Percentiles rank a stretch among this genome's conserved stretches.
Conservation (phyloP, 306 rosid species). For the Neltuma alba region DNA sequence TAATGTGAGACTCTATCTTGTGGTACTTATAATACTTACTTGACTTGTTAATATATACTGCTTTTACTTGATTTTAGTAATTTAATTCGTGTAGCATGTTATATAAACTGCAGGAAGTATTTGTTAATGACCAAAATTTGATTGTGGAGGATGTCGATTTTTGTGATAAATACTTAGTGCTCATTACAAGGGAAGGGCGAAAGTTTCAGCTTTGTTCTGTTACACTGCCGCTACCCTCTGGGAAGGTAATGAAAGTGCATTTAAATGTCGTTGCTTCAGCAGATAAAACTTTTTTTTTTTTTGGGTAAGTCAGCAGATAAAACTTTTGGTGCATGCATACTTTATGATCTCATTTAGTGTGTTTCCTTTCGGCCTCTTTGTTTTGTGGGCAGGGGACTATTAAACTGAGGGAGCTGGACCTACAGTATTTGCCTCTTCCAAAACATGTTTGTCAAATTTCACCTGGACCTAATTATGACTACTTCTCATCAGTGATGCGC, state of each 20-base stretch:
- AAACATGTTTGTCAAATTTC: constrained; percentile 80
- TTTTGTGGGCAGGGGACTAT: constrained; percentile 58
- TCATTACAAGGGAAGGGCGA: constrained; percentile 65
- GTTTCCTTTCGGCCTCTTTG: constrained; percentile 33
- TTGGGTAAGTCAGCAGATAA: constrained; percentile 15
- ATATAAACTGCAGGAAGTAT: constrained; percentile 64
- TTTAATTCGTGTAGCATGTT: constrained; percentile 28
- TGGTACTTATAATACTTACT: background rate
- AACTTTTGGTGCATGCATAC: constrained; percentile 24
- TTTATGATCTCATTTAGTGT: constrained; percentile 28
- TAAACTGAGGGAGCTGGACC: constrained; percentile 62
- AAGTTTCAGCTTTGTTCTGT: constrained; percentile 76
- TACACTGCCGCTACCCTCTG: constrained; percentile 66
- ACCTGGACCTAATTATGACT: constrained; percentile 91
- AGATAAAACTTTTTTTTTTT: constrained; percentile 30
- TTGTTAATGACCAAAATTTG: constrained; percentile 51
- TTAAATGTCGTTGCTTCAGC: constrained; percentile 29
- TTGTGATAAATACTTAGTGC: constrained; percentile 69
- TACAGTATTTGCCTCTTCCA: constrained; percentile 73
- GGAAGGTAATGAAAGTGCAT: constrained; percentile 59
- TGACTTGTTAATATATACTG: constrained; percentile 2
- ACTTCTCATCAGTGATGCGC: constrained; percentile 73
- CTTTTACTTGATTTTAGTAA: constrained; percentile 13
- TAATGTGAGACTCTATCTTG: background rate
- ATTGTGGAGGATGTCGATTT: constrained; percentile 80